Conservation (phyloP, 176 grass and related monocot species). For the Saccharum spontaneum region DNA sequence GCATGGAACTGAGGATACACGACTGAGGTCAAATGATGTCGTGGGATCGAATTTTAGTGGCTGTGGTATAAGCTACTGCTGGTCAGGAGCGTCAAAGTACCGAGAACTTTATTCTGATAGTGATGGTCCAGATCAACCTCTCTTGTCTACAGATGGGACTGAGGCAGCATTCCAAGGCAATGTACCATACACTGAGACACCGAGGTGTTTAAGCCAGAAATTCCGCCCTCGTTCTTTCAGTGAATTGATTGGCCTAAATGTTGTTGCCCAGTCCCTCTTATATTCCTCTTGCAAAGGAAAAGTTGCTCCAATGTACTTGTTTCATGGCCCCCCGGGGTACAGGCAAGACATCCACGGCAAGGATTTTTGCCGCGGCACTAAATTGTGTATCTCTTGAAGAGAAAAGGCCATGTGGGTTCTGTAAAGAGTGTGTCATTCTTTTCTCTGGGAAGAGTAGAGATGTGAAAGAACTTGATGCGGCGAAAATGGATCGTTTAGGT, state of each 20-base stretch:
- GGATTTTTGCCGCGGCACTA: constrained; percentile 88
- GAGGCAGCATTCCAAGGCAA: constrained; percentile 48
- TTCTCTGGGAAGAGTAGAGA: constrained; percentile 87
- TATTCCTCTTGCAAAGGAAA: constrained; percentile 88
- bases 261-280: constrained; percentile 85
- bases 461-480: constrained; percentile 85
- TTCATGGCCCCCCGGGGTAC: constrained; percentile 91
- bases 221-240: constrained; percentile 85
- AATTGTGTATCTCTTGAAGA: constrained; percentile 89
- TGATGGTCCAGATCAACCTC: constrained; percentile 80
- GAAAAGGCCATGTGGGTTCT: constrained; percentile 90
- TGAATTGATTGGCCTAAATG: constrained; percentile 85
- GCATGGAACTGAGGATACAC: constrained; percentile 61
- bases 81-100: constrained; percentile 92
- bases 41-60: constrained; percentile 90
- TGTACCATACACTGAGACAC: constrained; percentile 64
- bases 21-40: constrained; percentile 79
- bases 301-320: constrained; percentile 89
- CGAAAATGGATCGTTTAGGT: constrained; percentile 71
- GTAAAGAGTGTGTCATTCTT: constrained; percentile 82
- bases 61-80: constrained; percentile 96
- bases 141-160: constrained; percentile 68
- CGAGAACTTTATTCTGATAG: constrained; percentile 74
- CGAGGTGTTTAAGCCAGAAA: constrained; percentile 93
- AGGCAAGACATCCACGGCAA: constrained; percentile 84